Evolutionary conservation across 108 stramenopile genomes (phyloP).

Genomic region (Nitzschia palea): DNA sequence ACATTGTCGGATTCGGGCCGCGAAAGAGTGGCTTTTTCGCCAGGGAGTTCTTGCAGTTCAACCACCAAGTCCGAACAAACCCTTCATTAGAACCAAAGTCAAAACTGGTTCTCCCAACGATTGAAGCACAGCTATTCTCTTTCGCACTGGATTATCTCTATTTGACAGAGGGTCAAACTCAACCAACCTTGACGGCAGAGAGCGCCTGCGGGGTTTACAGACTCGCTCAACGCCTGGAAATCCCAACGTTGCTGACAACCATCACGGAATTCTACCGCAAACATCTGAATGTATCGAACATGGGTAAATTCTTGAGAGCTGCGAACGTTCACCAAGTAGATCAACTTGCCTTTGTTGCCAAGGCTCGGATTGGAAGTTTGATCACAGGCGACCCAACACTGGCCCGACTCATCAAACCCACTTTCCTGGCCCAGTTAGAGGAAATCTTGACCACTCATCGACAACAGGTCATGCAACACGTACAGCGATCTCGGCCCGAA

Average conservation of each 20-base stretch:
- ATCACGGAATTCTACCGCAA: conserved; percentile 37
- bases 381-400: conserved; percentile 29
- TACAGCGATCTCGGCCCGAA: background rate
- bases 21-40: conserved; percentile 24
- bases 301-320: conserved; percentile 25
- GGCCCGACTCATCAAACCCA: conserved; percentile 24
- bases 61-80: background rate
- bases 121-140: conserved; percentile 20
- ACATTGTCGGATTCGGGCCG: conserved; percentile 30
- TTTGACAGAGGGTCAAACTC: conserved; percentile 24
- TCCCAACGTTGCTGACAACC: conserved; percentile 22
- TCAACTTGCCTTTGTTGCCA: conserved; percentile 17
- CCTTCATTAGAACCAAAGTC: background rate
- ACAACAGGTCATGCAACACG: conserved; percentile 8
- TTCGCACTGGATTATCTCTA: conserved; percentile 40
- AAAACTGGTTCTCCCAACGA: conserved; percentile 8
- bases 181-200: conserved; percentile 23
- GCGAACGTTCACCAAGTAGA: conserved; percentile 20
- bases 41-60: background rate
- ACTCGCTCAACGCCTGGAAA: conserved; percentile 21
- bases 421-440: conserved; percentile 22
- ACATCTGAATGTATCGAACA: conserved; percentile 25
- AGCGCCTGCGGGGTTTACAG: conserved; percentile 26
- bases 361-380: conserved; percentile 36
- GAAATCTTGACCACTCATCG: conserved; percentile 13